Conservation (phyloP, 2,329 filamentous ascomycete genomes). For the Fusarium fracticaudum region DNA sequence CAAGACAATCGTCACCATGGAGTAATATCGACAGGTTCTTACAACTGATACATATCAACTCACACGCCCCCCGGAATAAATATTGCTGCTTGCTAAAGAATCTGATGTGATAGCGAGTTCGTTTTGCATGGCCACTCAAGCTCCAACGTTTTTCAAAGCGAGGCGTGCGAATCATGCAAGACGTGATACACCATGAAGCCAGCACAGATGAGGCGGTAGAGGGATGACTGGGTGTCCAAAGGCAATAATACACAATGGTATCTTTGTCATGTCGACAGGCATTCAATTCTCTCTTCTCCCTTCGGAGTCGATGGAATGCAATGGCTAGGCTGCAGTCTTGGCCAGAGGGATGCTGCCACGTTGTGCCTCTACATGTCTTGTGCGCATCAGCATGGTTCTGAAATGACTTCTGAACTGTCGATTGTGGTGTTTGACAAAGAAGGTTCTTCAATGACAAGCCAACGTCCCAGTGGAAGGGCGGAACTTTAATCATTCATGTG, state of each 20-base stretch:
- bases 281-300: slow-evolving; percentile 15
- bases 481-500: slow-evolving; percentile 46
- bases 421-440: slow-evolving; percentile 20
- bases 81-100: not conserved
- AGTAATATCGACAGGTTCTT: not conserved
- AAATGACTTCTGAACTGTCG: slow-evolving; percentile 31
- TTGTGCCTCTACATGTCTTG: slow-evolving; percentile 37
- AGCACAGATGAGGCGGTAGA: slow-evolving; percentile 32
- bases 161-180: slow-evolving; percentile 15
- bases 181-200: slow-evolving; percentile 1
- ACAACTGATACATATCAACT: not conserved
- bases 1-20: not conserved
- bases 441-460: slow-evolving; percentile 9
- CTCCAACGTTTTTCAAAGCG: slow-evolving; percentile 4
- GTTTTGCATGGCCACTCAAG: slow-evolving; percentile 28
- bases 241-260: slow-evolving; percentile 21
- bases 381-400: slow-evolving; percentile 21
- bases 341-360: slow-evolving; percentile 41
- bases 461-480: slow-evolving; percentile 15
- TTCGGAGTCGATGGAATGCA: slow-evolving; percentile 27
- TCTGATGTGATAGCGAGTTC: slow-evolving; percentile 32
- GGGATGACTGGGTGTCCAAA: slow-evolving; percentile 29
- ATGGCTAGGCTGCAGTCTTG: slow-evolving; percentile 19
- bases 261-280: slow-evolving; percentile 3
- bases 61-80: slow-evolving; percentile 1